These are phyloP conservation scores for Carex kokanica DNA, from an alignment of 176 grass and related monocot species.

Conservation along the genomic window DNA sequence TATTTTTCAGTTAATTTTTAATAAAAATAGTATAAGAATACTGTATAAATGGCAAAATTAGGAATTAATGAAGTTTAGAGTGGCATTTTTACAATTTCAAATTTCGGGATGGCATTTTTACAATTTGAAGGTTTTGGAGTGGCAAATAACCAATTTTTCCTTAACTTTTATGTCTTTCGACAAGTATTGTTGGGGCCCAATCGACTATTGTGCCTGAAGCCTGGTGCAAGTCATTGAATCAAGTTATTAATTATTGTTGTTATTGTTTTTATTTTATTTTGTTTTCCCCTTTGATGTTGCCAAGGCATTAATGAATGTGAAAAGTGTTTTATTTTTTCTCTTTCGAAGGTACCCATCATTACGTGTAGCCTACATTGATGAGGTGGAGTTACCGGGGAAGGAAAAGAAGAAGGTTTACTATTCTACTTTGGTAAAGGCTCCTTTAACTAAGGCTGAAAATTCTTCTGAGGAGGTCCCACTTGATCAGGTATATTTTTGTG, in stretches of 20 bases:
- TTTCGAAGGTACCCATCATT: constrained; percentile 74
- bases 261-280: not conserved
- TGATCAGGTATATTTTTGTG: constrained; percentile 61
- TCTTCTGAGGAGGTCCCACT: constrained; percentile 61
- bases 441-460: constrained; percentile 61
- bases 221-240: not conserved
- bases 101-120: no score
- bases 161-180: not conserved
- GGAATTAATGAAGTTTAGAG: no score
- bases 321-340: constrained; percentile 6
- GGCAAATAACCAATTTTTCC: no score
- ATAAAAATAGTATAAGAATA: no score
- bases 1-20: no score
- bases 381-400: constrained; percentile 65
- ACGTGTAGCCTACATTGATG: constrained; percentile 89
- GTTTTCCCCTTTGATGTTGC: not conserved
- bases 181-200: not conserved
- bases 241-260: not conserved
- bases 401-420: constrained; percentile 84
- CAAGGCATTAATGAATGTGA: constrained; percentile 19
- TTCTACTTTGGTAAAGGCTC: constrained; percentile 87
- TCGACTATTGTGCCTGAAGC: not conserved
- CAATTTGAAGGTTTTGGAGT: no score
- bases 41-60: no score
- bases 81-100: no score